Conservation (phyloP, 345 rosid genomes). For the Salix dunnii region DNA sequence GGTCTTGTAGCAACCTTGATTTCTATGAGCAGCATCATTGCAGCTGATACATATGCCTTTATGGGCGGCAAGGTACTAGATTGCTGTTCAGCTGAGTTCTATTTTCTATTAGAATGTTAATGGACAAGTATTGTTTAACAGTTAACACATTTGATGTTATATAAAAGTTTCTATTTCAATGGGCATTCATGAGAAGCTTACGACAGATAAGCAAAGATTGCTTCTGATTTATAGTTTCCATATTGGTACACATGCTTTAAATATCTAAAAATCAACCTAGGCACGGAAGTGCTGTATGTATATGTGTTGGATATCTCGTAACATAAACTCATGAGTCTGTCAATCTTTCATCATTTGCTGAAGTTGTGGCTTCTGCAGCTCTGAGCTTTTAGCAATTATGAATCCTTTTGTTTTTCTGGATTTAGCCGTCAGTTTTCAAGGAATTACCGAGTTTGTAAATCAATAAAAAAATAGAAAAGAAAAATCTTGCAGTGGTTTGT, state of each 20-base stretch:
- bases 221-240: neutral
- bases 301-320: neutral
- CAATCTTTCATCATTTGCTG: neutral
- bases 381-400: constrained; percentile 3
- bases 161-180: neutral
- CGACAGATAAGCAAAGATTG: neutral
- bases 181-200: neutral
- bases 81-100: constrained; percentile 7
- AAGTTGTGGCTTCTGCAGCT: neutral
- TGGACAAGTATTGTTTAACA: neutral
- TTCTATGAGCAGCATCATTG: constrained; percentile 76
- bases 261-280: neutral
- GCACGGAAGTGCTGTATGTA: neutral
- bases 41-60: constrained; percentile 89
- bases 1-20: constrained; percentile 90
- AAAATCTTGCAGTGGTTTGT: too few relatives aligned
- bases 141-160: neutral
- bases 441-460: too few relatives aligned
- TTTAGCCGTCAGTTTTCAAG: too few relatives aligned
- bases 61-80: constrained; percentile 76
- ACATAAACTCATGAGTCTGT: neutral
- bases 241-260: neutral
- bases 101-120: neutral
- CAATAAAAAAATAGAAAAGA: too few relatives aligned
- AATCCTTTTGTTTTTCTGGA: neutral